These are phyloP conservation scores for Staphylotrichum tortipilum DNA, from an alignment of 495 filamentous ascomycete genomes.

Conservation along the genomic window DNA sequence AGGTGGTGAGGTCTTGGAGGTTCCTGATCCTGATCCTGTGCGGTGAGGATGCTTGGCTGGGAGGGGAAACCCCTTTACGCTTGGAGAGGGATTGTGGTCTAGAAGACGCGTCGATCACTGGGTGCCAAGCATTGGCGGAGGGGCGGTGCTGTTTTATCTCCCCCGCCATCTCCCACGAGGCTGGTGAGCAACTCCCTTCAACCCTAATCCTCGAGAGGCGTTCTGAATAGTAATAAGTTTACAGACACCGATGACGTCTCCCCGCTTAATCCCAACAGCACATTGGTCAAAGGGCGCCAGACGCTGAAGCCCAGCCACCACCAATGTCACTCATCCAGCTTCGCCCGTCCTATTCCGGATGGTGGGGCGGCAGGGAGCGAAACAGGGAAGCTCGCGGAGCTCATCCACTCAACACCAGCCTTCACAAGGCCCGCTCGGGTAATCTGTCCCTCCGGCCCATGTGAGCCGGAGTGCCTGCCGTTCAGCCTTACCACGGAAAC, in stretches of 20 bases:
- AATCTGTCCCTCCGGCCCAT: conserved; percentile 17
- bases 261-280: not conserved
- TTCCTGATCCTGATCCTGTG: not conserved
- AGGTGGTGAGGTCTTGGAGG: not conserved
- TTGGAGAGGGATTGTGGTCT: not conserved
- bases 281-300: not conserved
- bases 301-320: not conserved
- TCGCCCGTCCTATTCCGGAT: not conserved
- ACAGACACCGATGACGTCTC: not conserved
- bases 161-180: not conserved
- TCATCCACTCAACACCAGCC: not conserved
- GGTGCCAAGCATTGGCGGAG: conserved; percentile 3
- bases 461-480: too few relatives aligned
- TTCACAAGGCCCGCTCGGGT: conserved; percentile 5
- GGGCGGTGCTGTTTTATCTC: too few relatives aligned
- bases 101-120: not conserved
- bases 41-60: too few relatives aligned
- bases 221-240: not conserved
- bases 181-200: not conserved
- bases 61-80: too few relatives aligned
- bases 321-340: not conserved
- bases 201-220: not conserved
- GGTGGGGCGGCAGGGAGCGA: not conserved
- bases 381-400: not conserved
- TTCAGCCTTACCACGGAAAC: not conserved